phyloP scores from a whole-genome alignment of 805 yeast genomes.

The Priceomyces carsonii region DNA sequence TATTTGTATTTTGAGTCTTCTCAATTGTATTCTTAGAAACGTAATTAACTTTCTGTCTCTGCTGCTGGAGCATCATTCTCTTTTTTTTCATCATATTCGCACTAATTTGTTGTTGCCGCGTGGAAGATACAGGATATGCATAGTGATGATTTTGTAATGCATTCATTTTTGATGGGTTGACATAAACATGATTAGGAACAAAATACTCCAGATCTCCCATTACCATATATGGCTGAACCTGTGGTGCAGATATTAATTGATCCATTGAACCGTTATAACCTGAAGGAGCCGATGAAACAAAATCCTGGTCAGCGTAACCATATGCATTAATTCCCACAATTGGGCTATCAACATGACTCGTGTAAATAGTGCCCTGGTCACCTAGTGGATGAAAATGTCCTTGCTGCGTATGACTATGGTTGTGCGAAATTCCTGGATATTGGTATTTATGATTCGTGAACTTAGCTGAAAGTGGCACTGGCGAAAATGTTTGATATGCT shows the following conservation, averaged over 20 bases:
- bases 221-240: slow-evolving; percentile 17
- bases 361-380: too few species aligned
- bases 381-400: too few species aligned
- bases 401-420: too few species aligned
- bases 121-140: slow-evolving; percentile 16
- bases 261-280: slow-evolving; percentile 4
- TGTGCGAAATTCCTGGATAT: too few species aligned
- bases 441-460: too few species aligned
- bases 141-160: slow-evolving; percentile 7
- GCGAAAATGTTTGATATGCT: too few species aligned
- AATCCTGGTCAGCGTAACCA: too few species aligned
- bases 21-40: slow-evolving; percentile 8
- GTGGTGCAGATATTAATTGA: slow-evolving; percentile 6
- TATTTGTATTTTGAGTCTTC: slow-evolving; percentile 3
- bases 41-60: slow-evolving; percentile 2
- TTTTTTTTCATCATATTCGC: slow-evolving; percentile 35
- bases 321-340: too few species aligned
- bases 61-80: slow-evolving; percentile 22
- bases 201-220: slow-evolving; percentile 16
- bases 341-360: too few species aligned
- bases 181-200: slow-evolving; percentile 12
- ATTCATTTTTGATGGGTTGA: slow-evolving; percentile 14
- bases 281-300: slow-evolving; percentile 1
- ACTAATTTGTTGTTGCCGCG: slow-evolving; percentile 33
- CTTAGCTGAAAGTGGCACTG: too few species aligned